Base-by-base conservation (phyloP, 345 rosid genomes). In the Kandelia obovata region DNA sequence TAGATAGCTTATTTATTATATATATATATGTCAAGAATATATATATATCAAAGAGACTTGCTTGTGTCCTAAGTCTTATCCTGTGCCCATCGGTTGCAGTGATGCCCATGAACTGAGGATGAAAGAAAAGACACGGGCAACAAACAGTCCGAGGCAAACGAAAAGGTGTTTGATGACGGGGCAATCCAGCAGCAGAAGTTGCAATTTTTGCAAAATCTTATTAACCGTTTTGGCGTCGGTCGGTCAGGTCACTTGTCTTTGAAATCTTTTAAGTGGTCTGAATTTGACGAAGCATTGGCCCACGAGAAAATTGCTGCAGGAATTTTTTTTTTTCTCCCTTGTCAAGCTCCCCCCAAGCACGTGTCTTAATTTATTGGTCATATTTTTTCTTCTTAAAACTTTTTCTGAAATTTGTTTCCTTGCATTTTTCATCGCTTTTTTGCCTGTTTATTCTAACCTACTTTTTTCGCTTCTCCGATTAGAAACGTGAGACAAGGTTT, bases 51-150 rank as follows among this genome's bases (percentile, higher is more conserved):
- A 2, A 27, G 17, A 52, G 21, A 56, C 64, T 37, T 56, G 49
- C 62, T 34, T 71, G 71, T 35, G 53, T 59, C 46, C 28, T 47
- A 37, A 43, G 67, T 47, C 4, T 11, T 17, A 5, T 43, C 6
- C 61, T 71, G 55, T 61, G 93, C 26, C 59, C 53, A n/a, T 63
- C 57, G 64, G 28, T 60, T 35, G 90, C 77, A 90, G 97, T 66
- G 93, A 88, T 72, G 81, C 81, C 0, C 96, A 92, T 69, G 96
- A 95, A 75, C 52, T 81, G 72, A 84, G 72, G 81, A 89, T 95
- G 27, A 92, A 92, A 80, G 97, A 95, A 80, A 97, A 95, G 82
- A 92, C 97, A 0, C 91, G 97, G 27, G 99, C 97, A 66, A 89
- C 97, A 23, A 88, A 58, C 99, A 95, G 80, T 80, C 87, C 7